These are phyloP conservation scores for Triticum turgidum DNA, from an alignment of 176 grass and related monocot species.

Conservation along the genomic window DNA sequence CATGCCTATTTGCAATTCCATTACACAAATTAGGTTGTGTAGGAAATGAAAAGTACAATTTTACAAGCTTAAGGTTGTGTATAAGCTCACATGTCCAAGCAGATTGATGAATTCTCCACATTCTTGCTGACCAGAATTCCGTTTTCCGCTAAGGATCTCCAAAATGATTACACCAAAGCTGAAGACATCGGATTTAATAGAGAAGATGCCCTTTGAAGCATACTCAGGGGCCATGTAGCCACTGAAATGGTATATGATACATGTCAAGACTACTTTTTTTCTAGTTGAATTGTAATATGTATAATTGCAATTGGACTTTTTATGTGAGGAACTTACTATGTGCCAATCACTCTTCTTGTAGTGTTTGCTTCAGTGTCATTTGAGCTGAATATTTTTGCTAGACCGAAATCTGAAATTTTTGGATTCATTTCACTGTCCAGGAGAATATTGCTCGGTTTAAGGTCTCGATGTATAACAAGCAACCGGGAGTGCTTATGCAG, in stretches of 20 bases:
- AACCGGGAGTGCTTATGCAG: slow-evolving; percentile 21
- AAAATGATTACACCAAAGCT: slow-evolving; percentile 32
- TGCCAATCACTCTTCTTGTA: slow-evolving; percentile 14
- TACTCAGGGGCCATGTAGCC: slow-evolving; percentile 39
- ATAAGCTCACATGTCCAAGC: background rate
- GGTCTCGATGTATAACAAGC: slow-evolving; percentile 23
- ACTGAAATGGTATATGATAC: slow-evolving; percentile 1
- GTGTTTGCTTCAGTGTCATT: background rate
- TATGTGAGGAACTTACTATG: slow-evolving; percentile 18
- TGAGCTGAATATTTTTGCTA: slow-evolving; percentile 28
- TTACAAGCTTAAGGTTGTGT: background rate
- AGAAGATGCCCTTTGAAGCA: slow-evolving; percentile 20
- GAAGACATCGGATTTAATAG: slow-evolving; percentile 12
- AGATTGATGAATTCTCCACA: slow-evolving; percentile 7
- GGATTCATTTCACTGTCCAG: slow-evolving; percentile 4
- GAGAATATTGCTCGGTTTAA: slow-evolving; percentile 26
- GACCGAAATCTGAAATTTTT: slow-evolving; percentile 14
- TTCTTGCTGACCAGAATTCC: background rate
- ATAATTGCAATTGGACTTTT: background rate
- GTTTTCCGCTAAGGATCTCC: slow-evolving; percentile 17
- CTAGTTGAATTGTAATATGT: background rate
- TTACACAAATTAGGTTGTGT: background rate
- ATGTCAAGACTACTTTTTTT: background rate
- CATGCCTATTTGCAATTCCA: slow-evolving; percentile 14
- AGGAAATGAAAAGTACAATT: background rate